Percentiles rank a stretch among this genome's conserved stretches.
Conservation (phyloP, 768 basidiomycete species). For the Leccinum boreale region DNA sequence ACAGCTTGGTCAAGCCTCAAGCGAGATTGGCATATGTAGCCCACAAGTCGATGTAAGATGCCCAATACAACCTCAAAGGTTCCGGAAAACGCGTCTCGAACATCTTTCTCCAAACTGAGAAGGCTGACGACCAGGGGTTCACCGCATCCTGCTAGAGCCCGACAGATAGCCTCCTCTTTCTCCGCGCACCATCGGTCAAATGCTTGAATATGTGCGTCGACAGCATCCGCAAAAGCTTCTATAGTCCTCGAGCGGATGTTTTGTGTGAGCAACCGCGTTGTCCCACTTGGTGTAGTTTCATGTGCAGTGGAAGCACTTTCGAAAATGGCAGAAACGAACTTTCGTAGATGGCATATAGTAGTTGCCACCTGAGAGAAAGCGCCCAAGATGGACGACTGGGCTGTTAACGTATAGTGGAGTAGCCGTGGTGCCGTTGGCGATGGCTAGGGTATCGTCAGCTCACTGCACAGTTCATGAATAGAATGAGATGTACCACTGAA, state of each 20-base stretch:
- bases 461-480: neutral
- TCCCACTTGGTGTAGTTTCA: conserved; percentile 22
- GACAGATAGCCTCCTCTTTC: conserved; percentile 64
- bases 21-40: conserved; percentile 28
- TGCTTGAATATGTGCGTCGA: conserved; percentile 53
- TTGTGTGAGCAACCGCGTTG: conserved; percentile 22
- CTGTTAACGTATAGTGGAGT: conserved; percentile 61
- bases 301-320: conserved; percentile 22
- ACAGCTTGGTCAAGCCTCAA: conserved; percentile 31
- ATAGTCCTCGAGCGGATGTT: conserved; percentile 49
- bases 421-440: conserved; percentile 54
- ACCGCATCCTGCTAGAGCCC: conserved; percentile 49
- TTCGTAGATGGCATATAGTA: conserved; percentile 57
- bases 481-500: conserved; percentile 28
- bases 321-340: conserved; percentile 53
- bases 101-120: conserved; percentile 56
- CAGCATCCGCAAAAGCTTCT: conserved; percentile 81
- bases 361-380: conserved; percentile 60
- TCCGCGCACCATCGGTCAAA: conserved; percentile 72
- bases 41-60: conserved; percentile 39
- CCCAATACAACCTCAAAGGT: conserved; percentile 56
- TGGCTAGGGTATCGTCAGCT: conserved; percentile 34
- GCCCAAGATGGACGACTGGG: conserved; percentile 62
- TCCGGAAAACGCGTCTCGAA: conserved; percentile 54
- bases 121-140: conserved; percentile 54